Evolutionary conservation across 768 basidiomycete species (phyloP).

Genomic region (Mrakia hoshinonis): DNA sequence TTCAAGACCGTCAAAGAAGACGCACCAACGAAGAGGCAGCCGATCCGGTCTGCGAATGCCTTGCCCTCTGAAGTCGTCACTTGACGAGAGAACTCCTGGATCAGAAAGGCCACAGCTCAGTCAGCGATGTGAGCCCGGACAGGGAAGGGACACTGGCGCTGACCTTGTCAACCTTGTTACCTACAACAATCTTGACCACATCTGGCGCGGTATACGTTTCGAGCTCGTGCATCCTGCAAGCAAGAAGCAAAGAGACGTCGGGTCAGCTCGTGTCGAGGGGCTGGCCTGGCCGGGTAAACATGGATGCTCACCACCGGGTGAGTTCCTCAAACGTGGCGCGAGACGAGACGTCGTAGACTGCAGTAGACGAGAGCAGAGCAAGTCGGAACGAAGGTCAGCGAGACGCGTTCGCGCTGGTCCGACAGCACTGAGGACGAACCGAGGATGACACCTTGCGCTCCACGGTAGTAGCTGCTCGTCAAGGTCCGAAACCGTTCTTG

Average conservation of each 20-base stretch:
- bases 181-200: conserved; percentile 90
- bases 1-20: neutral
- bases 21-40: conserved; percentile 61
- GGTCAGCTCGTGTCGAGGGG: too few species aligned
- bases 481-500: conserved; percentile 95
- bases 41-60: conserved; percentile 71
- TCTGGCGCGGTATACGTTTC: conserved; percentile 81
- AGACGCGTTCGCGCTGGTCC: neutral
- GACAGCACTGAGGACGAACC: conserved; percentile 36
- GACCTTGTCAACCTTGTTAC: conserved; percentile 50
- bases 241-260: too few species aligned
- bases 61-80: conserved; percentile 70
- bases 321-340: conserved; percentile 88
- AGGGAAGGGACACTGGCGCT: conserved; percentile 42
- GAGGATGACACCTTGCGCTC: conserved; percentile 45
- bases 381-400: neutral
- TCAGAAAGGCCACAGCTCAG: conserved; percentile 34
- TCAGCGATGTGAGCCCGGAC: conserved; percentile 50
- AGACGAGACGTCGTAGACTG: conserved; percentile 92
- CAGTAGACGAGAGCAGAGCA: neutral
- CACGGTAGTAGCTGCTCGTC: conserved; percentile 86
- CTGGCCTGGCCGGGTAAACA: too few species aligned
- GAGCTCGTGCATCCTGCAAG: conserved; percentile 58
- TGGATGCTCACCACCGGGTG: conserved; percentile 55
- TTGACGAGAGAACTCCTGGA: conserved; percentile 79